Evolutionary conservation across 306 rosid genomes (phyloP).

Genomic region (Cucurbita argyrosperma): DNA sequence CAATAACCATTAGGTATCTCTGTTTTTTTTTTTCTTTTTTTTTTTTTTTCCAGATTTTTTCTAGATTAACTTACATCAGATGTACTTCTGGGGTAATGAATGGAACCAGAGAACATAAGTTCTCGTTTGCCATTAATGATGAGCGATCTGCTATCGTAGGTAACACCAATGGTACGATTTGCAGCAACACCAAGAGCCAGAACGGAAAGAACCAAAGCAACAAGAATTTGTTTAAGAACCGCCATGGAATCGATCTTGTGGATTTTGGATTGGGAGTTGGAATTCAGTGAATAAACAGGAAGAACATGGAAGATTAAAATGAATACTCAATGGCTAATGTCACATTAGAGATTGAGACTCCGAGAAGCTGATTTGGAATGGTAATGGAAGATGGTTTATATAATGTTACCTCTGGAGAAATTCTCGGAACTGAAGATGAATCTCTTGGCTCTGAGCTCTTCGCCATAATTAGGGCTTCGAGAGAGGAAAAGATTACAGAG

Average conservation of each 20-base stretch:
- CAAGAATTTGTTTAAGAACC: neutral
- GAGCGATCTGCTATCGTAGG: constrained; percentile 51
- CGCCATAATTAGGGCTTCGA: neutral
- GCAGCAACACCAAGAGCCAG: neutral
- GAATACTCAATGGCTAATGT: neutral
- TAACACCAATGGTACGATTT: constrained; percentile 20
- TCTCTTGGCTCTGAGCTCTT: neutral
- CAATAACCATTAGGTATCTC: too few species aligned
- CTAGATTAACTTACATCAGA: constrained; percentile 13
- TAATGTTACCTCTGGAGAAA: neutral
- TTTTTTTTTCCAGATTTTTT: too few species aligned
- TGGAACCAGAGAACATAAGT: constrained; percentile 70
- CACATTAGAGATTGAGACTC: neutral
- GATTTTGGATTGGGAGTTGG: too few species aligned
- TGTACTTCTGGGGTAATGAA: constrained; percentile 74
- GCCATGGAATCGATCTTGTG: neutral
- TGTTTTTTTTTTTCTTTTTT: too few species aligned
- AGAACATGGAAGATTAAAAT: neutral
- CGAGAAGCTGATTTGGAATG: neutral
- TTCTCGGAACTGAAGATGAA: neutral
- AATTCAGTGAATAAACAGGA: neutral
- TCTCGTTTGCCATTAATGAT: constrained; percentile 44
- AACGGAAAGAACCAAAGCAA: neutral
- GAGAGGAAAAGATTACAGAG: too few species aligned
- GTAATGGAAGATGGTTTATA: neutral